Base-by-base conservation (phyloP, 2,329 filamentous ascomycete genomes). In the Monilinia aucupariae region DNA sequence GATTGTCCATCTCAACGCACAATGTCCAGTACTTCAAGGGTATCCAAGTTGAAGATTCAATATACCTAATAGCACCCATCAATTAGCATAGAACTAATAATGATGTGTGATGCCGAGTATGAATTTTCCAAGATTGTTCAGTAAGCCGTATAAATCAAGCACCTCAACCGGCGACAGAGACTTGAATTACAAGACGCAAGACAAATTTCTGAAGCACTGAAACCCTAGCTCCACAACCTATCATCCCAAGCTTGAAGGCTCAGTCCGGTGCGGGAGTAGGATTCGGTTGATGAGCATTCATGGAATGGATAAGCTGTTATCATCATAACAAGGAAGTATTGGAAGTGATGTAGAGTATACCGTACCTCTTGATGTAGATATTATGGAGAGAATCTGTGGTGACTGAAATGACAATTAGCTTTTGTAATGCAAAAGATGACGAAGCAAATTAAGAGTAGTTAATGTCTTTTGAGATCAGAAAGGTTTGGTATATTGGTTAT, bases 271-370 rank as follows among this genome's bases (percentile, higher is more conserved):
- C 76, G 87, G 83, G 82, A 90, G 88, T 79, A 83, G 85, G 82
- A 83, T 85, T 88, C 80, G 87, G 86, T 79, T 75, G 78, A 77
- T 76, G 82, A 80, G 82, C 81, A 75, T 80, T 88, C 81, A 84
- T 87, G 82, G 86, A 89, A 89, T 89, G 86, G 86, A 89, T 88
- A 86, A 85, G 85, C 86, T 85, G 67, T 81, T 80, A 77, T 85
- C 82, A 85, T 85, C 82, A 83, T 62, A 68, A 72, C 71, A 65
- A 67, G 43, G 51, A 25, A 50, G 41, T 49, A 13, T 55, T 58
- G 49, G 64, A 64, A 34, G 64, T 39, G 34, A n/a, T 49, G 25
- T 58, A 49, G 45, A 53, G 9, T 64, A 63, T 70, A 70, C 68
- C 67, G 68, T 70, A 65, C 37, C 32, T 45, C 13, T n/a, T 62